These are phyloP conservation scores for Phialophora macrospora DNA, from an alignment of 2,329 filamentous ascomycete species.

Conservation along the genomic window DNA sequence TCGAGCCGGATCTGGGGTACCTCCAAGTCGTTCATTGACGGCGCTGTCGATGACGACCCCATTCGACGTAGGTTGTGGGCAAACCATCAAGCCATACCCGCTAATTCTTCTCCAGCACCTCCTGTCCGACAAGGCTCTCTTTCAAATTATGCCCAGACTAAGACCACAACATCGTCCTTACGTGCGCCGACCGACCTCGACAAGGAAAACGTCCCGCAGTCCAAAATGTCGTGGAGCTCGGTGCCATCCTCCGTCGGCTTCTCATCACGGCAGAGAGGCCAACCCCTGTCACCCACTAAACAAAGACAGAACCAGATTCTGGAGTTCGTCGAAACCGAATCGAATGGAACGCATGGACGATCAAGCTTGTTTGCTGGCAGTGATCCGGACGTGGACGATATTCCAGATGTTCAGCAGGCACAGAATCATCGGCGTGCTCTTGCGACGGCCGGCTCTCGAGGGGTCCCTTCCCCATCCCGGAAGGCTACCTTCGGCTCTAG, in stretches of 20 bases:
- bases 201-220: constrained; percentile 26
- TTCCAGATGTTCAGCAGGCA: constrained; percentile 13
- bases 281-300: constrained; percentile 31
- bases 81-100: constrained; percentile 17
- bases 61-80: constrained; percentile 53
- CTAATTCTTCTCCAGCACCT: constrained; percentile 27
- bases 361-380: constrained; percentile 33
- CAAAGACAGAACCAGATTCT: constrained; percentile 28
- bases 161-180: constrained; percentile 18
- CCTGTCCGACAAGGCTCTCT: constrained; percentile 29
- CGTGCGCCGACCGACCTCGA: constrained; percentile 19
- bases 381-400: constrained; percentile 32
- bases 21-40: constrained; percentile 52
- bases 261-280: constrained; percentile 19
- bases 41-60: constrained; percentile 52
- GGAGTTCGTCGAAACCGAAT: constrained; percentile 8
- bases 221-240: constrained; percentile 26
- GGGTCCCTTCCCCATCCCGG: constrained; percentile 22
- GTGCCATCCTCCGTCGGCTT: constrained; percentile 15
- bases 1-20: constrained; percentile 59
- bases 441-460: constrained; percentile 17
- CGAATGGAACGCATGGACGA: constrained; percentile 10
- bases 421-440: constrained; percentile 35
- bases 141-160: constrained; percentile 19
- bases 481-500: constrained; percentile 12